Percentiles rank a stretch among this genome's conserved stretches.
Evolutionary conservation across 306 rosid species (phyloP).

Genomic region (Fragaria ananassa): DNA sequence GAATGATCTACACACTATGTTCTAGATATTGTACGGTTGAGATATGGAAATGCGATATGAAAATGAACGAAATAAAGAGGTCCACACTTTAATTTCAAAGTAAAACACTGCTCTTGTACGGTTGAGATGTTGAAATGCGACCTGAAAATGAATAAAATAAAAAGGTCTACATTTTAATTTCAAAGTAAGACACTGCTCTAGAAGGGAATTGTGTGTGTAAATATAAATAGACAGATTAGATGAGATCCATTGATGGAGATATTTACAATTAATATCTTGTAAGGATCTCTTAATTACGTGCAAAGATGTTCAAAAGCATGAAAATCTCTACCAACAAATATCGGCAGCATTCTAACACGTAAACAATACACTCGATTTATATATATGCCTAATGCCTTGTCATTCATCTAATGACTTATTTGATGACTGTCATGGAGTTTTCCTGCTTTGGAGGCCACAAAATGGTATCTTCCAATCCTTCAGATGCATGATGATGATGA

Average conservation of each 20-base stretch:
- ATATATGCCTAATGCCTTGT: not conserved
- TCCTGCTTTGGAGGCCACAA: slow-evolving; percentile 26
- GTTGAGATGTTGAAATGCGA: no score
- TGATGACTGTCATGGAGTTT: slow-evolving; percentile 22
- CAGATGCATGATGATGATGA: not conserved
- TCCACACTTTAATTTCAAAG: no score
- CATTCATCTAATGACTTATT: slow-evolving; percentile 1
- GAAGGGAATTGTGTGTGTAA: no score
- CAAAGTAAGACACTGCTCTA: no score
- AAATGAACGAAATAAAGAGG: no score
- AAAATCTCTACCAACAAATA: not conserved
- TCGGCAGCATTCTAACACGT: not conserved
- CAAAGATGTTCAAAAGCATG: slow-evolving; percentile 5
- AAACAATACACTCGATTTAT: not conserved
- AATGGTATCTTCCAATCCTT: slow-evolving; percentile 8
- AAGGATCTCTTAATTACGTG: not conserved
- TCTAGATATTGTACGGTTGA: no score
- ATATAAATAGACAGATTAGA: not conserved
- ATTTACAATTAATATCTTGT: not conserved
- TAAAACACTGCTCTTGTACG: no score
- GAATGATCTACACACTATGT: no score
- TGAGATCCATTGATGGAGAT: not conserved
- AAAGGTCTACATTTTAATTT: no score
- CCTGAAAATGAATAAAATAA: no score
- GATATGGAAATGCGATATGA: no score